Conservation (phyloP, 352 stramenopile genomes). For the Phytopythium aichiense region DNA sequence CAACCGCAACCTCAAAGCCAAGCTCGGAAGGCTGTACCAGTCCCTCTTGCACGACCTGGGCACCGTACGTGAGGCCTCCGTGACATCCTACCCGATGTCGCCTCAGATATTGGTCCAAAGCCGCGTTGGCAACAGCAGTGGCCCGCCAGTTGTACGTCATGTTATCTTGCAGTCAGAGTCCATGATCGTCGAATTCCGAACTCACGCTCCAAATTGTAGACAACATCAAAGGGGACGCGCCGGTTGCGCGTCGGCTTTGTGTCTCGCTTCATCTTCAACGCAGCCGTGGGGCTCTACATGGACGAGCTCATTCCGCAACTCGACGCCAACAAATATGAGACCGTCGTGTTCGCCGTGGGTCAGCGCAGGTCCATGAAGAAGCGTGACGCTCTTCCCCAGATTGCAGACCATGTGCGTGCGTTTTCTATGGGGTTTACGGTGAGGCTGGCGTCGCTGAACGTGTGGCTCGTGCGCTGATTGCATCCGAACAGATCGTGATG, state of each 20-base stretch:
- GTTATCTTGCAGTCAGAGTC: neutral
- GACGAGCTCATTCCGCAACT: slow-evolving; percentile 57
- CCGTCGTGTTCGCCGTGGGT: slow-evolving; percentile 61
- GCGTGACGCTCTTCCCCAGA: slow-evolving; percentile 37
- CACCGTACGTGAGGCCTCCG: slow-evolving; percentile 34
- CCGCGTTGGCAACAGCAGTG: neutral
- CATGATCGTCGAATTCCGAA: neutral
- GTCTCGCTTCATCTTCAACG: slow-evolving; percentile 53
- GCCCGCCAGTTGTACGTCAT: neutral
- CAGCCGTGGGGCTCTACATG: slow-evolving; percentile 51
- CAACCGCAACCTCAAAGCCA: slow-evolving; percentile 56
- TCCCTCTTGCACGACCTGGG: slow-evolving; percentile 32
- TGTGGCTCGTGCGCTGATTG: neutral
- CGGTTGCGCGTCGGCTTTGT: slow-evolving; percentile 66
- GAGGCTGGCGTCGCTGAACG: neutral
- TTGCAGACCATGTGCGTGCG: slow-evolving; percentile 39
- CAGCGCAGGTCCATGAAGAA: slow-evolving; percentile 52
- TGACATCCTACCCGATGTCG: slow-evolving; percentile 39
- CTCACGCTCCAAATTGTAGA: neutral
- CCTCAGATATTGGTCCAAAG: neutral
- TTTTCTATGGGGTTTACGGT: neutral
- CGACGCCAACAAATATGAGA: slow-evolving; percentile 56
- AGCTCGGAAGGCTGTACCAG: slow-evolving; percentile 50
- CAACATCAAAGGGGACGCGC: slow-evolving; percentile 16
- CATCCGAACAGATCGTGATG: slow-evolving; percentile 31